Base-by-base conservation (phyloP, 495 filamentous ascomycete genomes). In the Oidiodendron maius region DNA sequence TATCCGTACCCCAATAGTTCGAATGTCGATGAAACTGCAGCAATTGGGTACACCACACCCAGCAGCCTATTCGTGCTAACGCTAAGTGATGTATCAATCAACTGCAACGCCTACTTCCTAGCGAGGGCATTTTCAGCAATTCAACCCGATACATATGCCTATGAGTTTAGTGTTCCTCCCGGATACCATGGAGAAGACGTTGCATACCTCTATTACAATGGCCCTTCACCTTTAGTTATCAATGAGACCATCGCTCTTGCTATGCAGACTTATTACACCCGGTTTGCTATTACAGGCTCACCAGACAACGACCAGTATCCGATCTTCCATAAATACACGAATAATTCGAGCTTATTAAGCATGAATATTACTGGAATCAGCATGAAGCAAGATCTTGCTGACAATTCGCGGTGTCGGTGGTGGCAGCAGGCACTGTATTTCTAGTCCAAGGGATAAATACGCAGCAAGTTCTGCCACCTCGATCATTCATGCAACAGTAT, bases 151-250 rank as follows among this genome's bases (percentile, higher is more conserved):
- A 75, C 65, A 8, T 82, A 74, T 55, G 61, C 70, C 3, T 87
- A 86, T 57, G 55, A 72, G 13, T 87, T 86, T 60, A 72, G 66
- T 53, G 66, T 86, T 42, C 70, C 75, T 5, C 80, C 83, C 0
- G 81, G 64, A 4, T 57, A 67, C 28, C 79, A 83, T 50, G 74
- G 67, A 11, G 39, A 65, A 8, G 79, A 83, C 57, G 49, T 79
- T 17, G 2, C 67, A 13, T 83, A 77, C 46, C 77, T 69, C 1
- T 78, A 37, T 37, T 37, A 75, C 51, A 78, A 70, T 60, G 74
- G 76, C 37, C 13, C 13, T 3, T 4, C 44, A 6, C 4, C 3
- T 13, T n/a, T n/a, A n/a, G n/a, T n/a, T n/a, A 66, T 69, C 25
- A 49, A 46, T 2, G 21, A 51, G 18, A 37, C 35, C 3, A 34